These are phyloP conservation scores for Xylaria palmicola DNA, from an alignment of 495 filamentous ascomycete species.

Conservation along the genomic window DNA sequence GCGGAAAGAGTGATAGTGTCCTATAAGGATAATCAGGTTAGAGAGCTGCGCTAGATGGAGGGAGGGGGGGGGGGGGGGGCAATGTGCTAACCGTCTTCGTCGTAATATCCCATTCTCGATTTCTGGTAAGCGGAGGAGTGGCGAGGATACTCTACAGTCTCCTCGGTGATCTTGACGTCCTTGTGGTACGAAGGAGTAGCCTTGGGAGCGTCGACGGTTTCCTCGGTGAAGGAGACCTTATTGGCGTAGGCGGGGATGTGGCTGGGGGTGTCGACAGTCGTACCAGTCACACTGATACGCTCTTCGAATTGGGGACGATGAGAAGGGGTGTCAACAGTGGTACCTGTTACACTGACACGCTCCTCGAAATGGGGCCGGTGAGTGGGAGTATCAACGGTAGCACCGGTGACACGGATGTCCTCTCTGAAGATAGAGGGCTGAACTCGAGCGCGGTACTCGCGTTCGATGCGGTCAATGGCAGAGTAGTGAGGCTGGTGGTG, in stretches of 20 bases:
- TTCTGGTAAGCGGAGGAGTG: constrained; percentile 35
- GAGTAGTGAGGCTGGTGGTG: constrained; percentile 51
- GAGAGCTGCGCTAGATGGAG: no score
- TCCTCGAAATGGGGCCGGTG: constrained; percentile 18
- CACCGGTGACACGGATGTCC: constrained; percentile 32
- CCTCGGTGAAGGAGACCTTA: constrained; percentile 43
- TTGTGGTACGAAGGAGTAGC: constrained; percentile 40
- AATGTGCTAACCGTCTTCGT: constrained; percentile 68
- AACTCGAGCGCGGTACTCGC: constrained; percentile 77
- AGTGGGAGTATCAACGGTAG: constrained; percentile 35
- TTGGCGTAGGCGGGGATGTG: constrained; percentile 23
- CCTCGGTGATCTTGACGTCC: constrained; percentile 34
- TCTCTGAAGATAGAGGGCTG: constrained; percentile 52
- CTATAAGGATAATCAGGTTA: constrained; percentile 36
- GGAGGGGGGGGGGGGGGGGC: not conserved
- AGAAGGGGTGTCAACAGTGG: constrained; percentile 33
- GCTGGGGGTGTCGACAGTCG: constrained; percentile 36
- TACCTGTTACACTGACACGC: no score
- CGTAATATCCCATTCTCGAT: constrained; percentile 97
- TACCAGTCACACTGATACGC: constrained; percentile 21
- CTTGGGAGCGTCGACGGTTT: constrained; percentile 50
- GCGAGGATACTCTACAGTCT: constrained; percentile 45
- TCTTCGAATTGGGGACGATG: constrained; percentile 18
- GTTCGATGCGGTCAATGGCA: constrained; percentile 77
- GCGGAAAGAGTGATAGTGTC: constrained; percentile 92